phyloP scores from a whole-genome alignment of 441 rosid species.

The Dalechampia spathulata region DNA sequence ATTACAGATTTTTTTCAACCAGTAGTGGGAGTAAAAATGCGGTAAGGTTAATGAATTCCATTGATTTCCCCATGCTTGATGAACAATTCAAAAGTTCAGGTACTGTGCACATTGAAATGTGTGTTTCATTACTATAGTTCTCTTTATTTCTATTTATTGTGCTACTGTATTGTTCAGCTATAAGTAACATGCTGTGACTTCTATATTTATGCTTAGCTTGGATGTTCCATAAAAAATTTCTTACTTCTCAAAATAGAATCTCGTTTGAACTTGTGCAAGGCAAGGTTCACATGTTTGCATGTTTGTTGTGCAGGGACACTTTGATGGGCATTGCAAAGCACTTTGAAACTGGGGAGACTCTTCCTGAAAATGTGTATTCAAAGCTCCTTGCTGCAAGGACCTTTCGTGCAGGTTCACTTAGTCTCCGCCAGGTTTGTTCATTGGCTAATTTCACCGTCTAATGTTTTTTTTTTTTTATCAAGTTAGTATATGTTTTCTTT shows the following conservation, averaged over 20 bases:
- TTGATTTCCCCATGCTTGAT: neutral
- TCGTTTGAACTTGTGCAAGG: neutral
- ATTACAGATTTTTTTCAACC: neutral
- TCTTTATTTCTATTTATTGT: neutral
- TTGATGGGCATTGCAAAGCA: conserved; percentile 92
- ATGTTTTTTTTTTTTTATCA: no score
- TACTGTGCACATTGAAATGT: no score
- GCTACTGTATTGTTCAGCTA: neutral
- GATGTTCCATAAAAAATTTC: neutral
- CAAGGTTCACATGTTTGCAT: neutral
- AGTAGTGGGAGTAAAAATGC: neutral
- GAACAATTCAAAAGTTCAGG: no score
- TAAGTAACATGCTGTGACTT: neutral
- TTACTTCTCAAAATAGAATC: neutral
- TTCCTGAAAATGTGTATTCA: conserved; percentile 76
- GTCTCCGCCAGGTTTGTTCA: conserved; percentile 81
- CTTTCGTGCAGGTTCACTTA: conserved; percentile 75
- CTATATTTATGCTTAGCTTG: neutral
- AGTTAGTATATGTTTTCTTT: no score
- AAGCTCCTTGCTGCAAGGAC: conserved; percentile 96
- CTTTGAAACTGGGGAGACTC: conserved; percentile 73
- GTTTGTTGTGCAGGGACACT: conserved; percentile 58
- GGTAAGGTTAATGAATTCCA: neutral
- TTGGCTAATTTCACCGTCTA: no score
- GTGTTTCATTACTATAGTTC: no score